phyloP scores from a whole-genome alignment of 768 basidiomycete genomes.

The Russula virescens region DNA sequence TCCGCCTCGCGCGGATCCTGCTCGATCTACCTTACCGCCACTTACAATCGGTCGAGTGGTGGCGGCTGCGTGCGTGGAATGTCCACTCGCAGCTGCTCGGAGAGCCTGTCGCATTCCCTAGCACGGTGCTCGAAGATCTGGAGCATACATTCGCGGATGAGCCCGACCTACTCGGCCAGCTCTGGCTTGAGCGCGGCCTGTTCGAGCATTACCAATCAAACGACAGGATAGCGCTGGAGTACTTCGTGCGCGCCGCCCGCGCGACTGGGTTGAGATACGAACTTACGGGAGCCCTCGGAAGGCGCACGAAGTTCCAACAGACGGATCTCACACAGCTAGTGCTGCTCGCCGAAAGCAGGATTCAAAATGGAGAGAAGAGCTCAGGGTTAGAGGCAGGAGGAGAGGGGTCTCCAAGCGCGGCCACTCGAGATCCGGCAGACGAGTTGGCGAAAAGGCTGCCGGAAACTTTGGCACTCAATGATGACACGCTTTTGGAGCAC shows the following conservation, averaged over 20 bases:
- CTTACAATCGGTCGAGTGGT: conserved; percentile 57
- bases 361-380: background rate
- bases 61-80: conserved; percentile 69
- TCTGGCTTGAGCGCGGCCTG: conserved; percentile 73
- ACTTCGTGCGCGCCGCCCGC: conserved; percentile 71
- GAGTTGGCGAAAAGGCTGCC: conserved; percentile 41
- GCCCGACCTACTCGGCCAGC: conserved; percentile 59
- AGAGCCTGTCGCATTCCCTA: conserved; percentile 64
- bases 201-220: conserved; percentile 69
- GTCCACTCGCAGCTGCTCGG: conserved; percentile 81
- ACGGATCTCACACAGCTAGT: conserved; percentile 84
- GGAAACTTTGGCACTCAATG: conserved; percentile 80
- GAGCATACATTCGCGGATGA: conserved; percentile 39
- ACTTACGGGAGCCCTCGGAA: conserved; percentile 88
- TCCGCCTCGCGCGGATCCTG: conserved; percentile 70
- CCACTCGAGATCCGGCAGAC: conserved; percentile 54
- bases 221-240: conserved; percentile 71
- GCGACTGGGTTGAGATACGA: conserved; percentile 81
- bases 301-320: conserved; percentile 90
- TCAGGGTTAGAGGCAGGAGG: conserved; percentile 10
- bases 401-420: conserved; percentile 5
- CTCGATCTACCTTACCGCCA: conserved; percentile 43
- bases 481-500: conserved; percentile 93
- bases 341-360: conserved; percentile 83
- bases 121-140: conserved; percentile 41